phyloP scores from a whole-genome alignment of 1,284 basidiomycete species.

The Tilletiopsis washingtonensis region DNA sequence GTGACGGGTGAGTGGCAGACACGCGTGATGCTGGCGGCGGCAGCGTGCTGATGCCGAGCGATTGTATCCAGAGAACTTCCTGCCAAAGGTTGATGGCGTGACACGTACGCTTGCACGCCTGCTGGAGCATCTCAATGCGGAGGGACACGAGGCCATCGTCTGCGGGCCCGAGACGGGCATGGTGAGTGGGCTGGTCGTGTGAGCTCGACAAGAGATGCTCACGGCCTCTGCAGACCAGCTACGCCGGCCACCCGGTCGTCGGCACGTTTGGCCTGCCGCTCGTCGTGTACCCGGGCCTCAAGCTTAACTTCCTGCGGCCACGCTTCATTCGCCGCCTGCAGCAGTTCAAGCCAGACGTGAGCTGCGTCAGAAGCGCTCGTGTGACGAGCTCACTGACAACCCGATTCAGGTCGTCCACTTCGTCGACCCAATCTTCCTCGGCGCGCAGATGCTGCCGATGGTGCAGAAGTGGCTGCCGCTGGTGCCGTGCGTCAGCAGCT shows the following conservation, averaged over 20 bases:
- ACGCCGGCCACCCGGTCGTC: slow-evolving; percentile 54
- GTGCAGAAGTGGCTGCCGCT: slow-evolving; percentile 47
- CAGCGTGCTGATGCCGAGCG: background rate
- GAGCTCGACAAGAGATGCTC: background rate
- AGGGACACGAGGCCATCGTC: slow-evolving; percentile 55
- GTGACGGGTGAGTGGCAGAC: slow-evolving; percentile 32
- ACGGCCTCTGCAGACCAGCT: slow-evolving; percentile 44
- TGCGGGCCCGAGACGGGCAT: slow-evolving; percentile 55
- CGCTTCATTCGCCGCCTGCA: slow-evolving; percentile 52
- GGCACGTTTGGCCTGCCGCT: slow-evolving; percentile 56
- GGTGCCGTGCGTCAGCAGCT: slow-evolving; percentile 53
- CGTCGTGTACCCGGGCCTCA: slow-evolving; percentile 55
- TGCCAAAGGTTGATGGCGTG: slow-evolving; percentile 57
- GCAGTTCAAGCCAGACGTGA: slow-evolving; percentile 54
- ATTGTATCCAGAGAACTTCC: slow-evolving; percentile 52
- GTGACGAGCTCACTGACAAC: no score
- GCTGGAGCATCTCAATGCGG: slow-evolving; percentile 54
- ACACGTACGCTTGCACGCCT: slow-evolving; percentile 55
- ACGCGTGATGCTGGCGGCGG: background rate
- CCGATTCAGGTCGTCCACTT: slow-evolving; percentile 34
- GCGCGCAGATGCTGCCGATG: slow-evolving; percentile 47
- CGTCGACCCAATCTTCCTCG: slow-evolving; percentile 56
- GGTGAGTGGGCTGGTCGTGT: slow-evolving; percentile 28
- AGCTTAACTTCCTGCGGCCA: slow-evolving; percentile 57
- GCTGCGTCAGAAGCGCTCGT: no score